phyloP scores from a whole-genome alignment of 139 green algal genomes.

The Desmodesmus armatus region DNA sequence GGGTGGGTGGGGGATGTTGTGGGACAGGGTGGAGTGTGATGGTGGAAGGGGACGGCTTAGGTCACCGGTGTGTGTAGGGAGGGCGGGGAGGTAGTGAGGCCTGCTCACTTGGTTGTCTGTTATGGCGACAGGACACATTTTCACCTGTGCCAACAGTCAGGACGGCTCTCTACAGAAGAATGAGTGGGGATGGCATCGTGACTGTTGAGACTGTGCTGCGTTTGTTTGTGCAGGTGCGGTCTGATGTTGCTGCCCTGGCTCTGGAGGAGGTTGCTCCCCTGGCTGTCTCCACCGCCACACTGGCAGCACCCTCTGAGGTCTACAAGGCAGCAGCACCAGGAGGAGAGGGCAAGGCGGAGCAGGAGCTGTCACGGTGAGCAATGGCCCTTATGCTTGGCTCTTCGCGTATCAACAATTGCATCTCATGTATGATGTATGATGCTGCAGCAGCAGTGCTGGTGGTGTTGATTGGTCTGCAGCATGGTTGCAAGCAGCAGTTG shows the following conservation, averaged over 20 bases:
- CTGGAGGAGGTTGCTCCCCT: constrained; percentile 89
- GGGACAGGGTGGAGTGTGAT: too few relatives aligned
- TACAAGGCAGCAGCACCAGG: constrained; percentile 56
- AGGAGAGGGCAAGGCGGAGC: constrained; percentile 63
- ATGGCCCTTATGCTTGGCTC: neutral
- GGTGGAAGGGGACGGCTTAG: neutral
- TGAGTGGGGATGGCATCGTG: too few relatives aligned
- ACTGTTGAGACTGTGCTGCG: neutral
- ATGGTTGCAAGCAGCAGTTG: too few relatives aligned
- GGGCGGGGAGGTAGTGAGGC: too few relatives aligned
- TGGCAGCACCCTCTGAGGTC: constrained; percentile 79
- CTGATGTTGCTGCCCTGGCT: constrained; percentile 77
- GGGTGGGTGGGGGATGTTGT: too few relatives aligned
- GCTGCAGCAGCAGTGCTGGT: neutral
- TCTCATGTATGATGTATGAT: neutral
- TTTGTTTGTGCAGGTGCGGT: constrained; percentile 61
- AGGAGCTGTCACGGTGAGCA: constrained; percentile 66
- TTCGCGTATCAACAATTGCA: neutral
- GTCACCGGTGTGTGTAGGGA: too few relatives aligned
- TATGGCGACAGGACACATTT: too few relatives aligned
- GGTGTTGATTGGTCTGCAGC: too few relatives aligned
- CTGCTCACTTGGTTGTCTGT: too few relatives aligned
- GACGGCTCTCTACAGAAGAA: too few relatives aligned
- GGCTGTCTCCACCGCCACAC: constrained; percentile 57
- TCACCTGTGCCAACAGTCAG: too few relatives aligned